Evolutionary conservation across 352 stramenopile species (phyloP).

Genomic region (Phytophthora megakarya): DNA sequence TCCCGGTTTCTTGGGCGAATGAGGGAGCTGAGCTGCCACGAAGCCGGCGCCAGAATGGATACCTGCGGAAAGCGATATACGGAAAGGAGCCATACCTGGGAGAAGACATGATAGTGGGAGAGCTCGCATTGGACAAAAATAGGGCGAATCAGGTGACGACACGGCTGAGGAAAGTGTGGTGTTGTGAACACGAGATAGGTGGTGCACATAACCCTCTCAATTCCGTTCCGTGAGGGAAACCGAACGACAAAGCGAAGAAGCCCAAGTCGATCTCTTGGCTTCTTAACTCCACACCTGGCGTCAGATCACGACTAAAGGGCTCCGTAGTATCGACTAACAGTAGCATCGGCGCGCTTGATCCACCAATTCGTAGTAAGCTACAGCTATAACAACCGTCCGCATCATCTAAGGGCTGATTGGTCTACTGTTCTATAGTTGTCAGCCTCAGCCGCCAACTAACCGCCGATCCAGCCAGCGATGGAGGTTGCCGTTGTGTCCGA

Average conservation of each 20-base stretch:
- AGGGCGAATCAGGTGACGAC: conserved; percentile 22
- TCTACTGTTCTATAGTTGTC: conserved; percentile 28
- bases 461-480: conserved; percentile 30
- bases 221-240: conserved; percentile 8
- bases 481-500: conserved; percentile 44
- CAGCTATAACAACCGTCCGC: conserved; percentile 3
- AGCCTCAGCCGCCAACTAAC: conserved; percentile 1
- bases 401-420: not conserved
- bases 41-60: conserved; percentile 25
- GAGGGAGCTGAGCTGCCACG: conserved; percentile 24
- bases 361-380: not conserved
- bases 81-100: not conserved
- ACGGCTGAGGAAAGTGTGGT: conserved; percentile 1
- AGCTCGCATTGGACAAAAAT: conserved; percentile 25
- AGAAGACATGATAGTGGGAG: conserved; percentile 19
- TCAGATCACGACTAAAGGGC: not conserved
- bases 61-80: conserved; percentile 15
- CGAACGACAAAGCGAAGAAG: conserved; percentile 4
- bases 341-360: no score
- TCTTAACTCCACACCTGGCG: not conserved
- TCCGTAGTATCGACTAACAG: not conserved
- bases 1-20: conserved; percentile 21
- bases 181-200: not conserved
- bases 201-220: conserved; percentile 2
- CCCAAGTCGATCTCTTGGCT: not conserved